Conservation (phyloP, 2,329 filamentous ascomycete genomes). For the Fusarium praegraminearum region DNA sequence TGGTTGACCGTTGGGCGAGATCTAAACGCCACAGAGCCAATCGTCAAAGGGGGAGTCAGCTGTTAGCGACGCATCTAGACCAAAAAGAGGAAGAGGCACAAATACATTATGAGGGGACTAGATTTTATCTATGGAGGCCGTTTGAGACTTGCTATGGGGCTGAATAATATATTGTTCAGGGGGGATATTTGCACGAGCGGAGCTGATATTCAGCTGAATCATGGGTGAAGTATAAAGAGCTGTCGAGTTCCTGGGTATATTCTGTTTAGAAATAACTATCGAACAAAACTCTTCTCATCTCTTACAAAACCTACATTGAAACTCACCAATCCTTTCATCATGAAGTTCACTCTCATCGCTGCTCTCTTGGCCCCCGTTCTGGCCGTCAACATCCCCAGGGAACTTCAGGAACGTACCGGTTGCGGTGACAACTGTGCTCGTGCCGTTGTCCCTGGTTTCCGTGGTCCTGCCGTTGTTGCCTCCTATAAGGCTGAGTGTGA, state of each 20-base stretch:
- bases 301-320: not conserved
- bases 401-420: constrained; percentile 31
- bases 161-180: not conserved
- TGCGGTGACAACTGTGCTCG: constrained; percentile 40
- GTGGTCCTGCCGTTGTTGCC: constrained; percentile 22
- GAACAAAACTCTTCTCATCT: not conserved
- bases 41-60: constrained; percentile 8
- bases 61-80: constrained; percentile 23
- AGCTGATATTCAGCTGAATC: not conserved
- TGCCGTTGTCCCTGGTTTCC: constrained; percentile 35
- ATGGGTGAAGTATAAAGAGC: constrained; percentile 16
- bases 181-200: not conserved
- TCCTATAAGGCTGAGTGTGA: constrained; percentile 36
- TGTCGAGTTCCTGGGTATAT: not conserved
- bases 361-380: constrained; percentile 28
- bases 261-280: not conserved
- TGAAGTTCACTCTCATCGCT: constrained; percentile 40
- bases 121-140: not conserved
- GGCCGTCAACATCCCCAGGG: constrained; percentile 30
- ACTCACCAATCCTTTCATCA: not conserved
- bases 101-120: not conserved
- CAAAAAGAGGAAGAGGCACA: not conserved
- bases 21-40: constrained; percentile 32
- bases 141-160: not conserved
- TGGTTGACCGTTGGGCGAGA: constrained; percentile 15